phyloP scores from a whole-genome alignment of 169 alveolate genomes.

The Eimeria falciformis region DNA sequence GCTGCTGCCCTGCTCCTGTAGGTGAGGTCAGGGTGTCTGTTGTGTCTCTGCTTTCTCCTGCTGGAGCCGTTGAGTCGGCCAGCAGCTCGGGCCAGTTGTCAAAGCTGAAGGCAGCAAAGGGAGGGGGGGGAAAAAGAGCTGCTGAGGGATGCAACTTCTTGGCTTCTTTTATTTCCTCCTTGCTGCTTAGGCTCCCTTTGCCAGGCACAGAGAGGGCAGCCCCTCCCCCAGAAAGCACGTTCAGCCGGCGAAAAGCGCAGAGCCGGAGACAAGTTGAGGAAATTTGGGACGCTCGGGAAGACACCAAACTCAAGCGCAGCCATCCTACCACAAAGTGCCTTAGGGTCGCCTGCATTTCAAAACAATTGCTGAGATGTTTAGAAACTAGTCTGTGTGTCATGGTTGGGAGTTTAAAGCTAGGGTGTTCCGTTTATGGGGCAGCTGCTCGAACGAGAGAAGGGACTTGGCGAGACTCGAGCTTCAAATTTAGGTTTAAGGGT shows the following conservation, averaged over 20 bases:
- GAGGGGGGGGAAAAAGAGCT: slow-evolving; percentile 33
- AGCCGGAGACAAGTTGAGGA: background rate
- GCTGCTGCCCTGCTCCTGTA: slow-evolving; percentile 58
- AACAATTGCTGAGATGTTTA: background rate
- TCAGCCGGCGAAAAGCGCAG: slow-evolving; percentile 11
- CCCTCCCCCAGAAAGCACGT: slow-evolving; percentile 15
- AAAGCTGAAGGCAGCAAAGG: slow-evolving; percentile 23
- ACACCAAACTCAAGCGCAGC: slow-evolving; percentile 12
- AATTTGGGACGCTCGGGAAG: background rate
- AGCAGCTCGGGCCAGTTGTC: background rate
- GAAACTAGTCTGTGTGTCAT: background rate
- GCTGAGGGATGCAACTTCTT: background rate
- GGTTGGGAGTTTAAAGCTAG: background rate
- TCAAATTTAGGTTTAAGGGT: background rate
- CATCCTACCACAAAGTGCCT: slow-evolving; percentile 8
- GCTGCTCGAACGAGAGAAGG: background rate
- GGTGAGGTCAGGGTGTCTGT: background rate
- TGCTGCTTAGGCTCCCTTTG: background rate
- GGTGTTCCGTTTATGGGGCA: background rate
- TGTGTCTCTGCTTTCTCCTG: background rate
- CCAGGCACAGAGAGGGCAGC: background rate
- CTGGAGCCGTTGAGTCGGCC: background rate
- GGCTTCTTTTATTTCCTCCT: slow-evolving; percentile 15
- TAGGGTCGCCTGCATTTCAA: background rate
- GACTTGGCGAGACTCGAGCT: background rate